A percentile compares a stretch with the other conserved stretches of the same genome.
phyloP scores from a whole-genome alignment of 805 yeast species.

The Nakazawaea peltata region DNA sequence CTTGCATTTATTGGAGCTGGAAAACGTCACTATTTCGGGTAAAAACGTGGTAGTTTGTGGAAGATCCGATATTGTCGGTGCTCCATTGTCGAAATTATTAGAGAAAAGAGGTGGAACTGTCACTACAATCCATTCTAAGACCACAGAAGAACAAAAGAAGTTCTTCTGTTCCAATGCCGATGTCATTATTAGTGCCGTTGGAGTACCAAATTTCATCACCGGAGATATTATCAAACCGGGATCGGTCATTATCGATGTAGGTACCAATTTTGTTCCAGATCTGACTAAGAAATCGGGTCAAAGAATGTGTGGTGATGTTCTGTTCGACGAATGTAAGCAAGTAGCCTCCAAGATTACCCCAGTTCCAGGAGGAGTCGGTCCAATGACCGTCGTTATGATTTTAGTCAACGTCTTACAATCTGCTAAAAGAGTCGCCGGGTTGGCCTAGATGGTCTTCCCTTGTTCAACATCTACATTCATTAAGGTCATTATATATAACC shows the following conservation, averaged over 20 bases:
- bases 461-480: background rate
- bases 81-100: conserved; percentile 66
- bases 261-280: conserved; percentile 70
- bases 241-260: conserved; percentile 73
- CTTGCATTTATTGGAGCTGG: conserved; percentile 50
- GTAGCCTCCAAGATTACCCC: conserved; percentile 69
- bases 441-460: background rate
- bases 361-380: conserved; percentile 90
- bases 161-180: conserved; percentile 53
- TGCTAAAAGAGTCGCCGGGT: conserved; percentile 40
- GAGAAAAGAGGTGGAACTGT: conserved; percentile 71
- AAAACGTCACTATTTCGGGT: conserved; percentile 51
- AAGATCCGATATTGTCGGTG: conserved; percentile 80
- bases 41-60: conserved; percentile 79
- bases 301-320: conserved; percentile 74
- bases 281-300: conserved; percentile 58
- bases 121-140: conserved; percentile 63
- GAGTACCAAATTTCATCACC: conserved; percentile 60
- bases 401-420: conserved; percentile 65
- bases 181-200: conserved; percentile 72
- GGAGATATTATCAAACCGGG: conserved; percentile 69
- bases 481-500: too few relatives aligned
- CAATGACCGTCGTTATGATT: conserved; percentile 84
- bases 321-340: conserved; percentile 44
- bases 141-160: conserved; percentile 41